Base-by-base conservation (phyloP, 306 rosid genomes). In the Begonia fuchsioides region DNA sequence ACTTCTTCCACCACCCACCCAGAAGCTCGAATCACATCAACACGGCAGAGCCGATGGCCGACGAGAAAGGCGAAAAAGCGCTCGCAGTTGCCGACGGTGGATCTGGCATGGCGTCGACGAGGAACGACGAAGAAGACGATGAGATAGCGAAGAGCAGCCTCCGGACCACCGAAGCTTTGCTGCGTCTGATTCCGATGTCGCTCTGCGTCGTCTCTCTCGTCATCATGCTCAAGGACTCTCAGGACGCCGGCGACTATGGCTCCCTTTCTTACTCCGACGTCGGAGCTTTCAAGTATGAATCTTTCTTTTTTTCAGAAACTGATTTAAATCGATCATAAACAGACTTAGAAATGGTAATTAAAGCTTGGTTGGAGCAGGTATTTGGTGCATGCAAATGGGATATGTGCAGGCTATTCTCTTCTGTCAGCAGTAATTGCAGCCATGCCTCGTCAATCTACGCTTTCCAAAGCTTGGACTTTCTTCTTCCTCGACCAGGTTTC, bases 401-500 rank as follows among this genome's bases (percentile, higher is more conserved):
- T 88, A 3, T 88, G 97, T 11, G 97, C 95, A 1, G 97, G 95
- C 8, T 88, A 84, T 62, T 84, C 95, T 8, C 76, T 88, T 40
- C 79, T 88, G 11, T 81, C 95, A 17, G 95, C 97, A 0, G 61
- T 64, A 13, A 39, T 74, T 11, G 70, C 68, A 39, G 93, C 97
- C 18, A 59, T 72, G 79, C 77, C 79, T 8, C 82, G 80, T 11
- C 72, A 86, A 12, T 58, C 63, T 20, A 72, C 75, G 19, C 44
- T 58, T 62, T 51, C 74, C 38, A 65, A 71, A 39, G 95, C 95
- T 50, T 88, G 97, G 97, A 68, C 93, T 66, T 63, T 84, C 76
- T 84, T 88, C 53, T 55, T 76, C 54, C 75, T 88, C n/a, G 97
- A 88, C 64, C 95, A 88, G 87, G 96, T 86, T n/a, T n/a, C n/a